Conservation (phyloP, 129 eudicot species). For the Ambrosia artemisiifolia region DNA sequence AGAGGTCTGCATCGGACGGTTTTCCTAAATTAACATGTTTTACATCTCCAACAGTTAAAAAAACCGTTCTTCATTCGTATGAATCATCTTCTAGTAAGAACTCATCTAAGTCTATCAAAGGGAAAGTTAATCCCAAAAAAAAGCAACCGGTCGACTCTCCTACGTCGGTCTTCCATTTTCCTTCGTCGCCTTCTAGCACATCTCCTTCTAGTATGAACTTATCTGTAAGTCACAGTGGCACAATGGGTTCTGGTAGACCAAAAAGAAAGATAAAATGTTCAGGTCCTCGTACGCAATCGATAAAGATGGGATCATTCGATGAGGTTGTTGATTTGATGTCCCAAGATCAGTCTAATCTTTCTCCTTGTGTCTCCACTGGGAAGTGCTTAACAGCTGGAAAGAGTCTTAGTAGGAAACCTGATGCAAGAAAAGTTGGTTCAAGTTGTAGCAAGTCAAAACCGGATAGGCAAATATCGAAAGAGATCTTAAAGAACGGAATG, state of each 20-base stretch:
- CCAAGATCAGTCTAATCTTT: slow-evolving; percentile 17
- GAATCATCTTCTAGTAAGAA: slow-evolving; percentile 22
- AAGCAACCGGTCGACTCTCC: slow-evolving; percentile 25
- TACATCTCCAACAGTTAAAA: slow-evolving; percentile 23
- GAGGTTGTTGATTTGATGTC: slow-evolving; percentile 36
- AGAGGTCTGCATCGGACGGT: slow-evolving; percentile 33
- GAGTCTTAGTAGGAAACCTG: too few species aligned
- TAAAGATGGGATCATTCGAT: slow-evolving; percentile 67
- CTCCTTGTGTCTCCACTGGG: slow-evolving; percentile 19
- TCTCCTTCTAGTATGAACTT: too few species aligned
- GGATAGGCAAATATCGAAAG: slow-evolving; percentile 16
- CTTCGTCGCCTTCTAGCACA: slow-evolving; percentile 25
- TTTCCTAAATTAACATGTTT: slow-evolving; percentile 31
- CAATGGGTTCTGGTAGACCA: slow-evolving; percentile 26
- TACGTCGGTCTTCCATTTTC: slow-evolving; percentile 32
- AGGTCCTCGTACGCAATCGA: slow-evolving; percentile 68
- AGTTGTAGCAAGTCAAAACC: slow-evolving; percentile 28
- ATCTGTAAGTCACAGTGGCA: slow-evolving; percentile 23
- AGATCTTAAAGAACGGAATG: slow-evolving; percentile 23
- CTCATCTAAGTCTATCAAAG: slow-evolving; percentile 18
- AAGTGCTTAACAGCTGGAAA: slow-evolving; percentile 26
- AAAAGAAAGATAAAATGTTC: slow-evolving; percentile 37
- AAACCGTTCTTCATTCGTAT: slow-evolving; percentile 5
- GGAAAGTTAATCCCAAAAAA: slow-evolving; percentile 32
- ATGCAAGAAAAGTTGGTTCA: slow-evolving; percentile 14